Percentiles rank a stretch among this genome's conserved stretches.
Conservation (phyloP, 2,329 filamentous ascomycete species). For the Colletotrichum paranaense region DNA sequence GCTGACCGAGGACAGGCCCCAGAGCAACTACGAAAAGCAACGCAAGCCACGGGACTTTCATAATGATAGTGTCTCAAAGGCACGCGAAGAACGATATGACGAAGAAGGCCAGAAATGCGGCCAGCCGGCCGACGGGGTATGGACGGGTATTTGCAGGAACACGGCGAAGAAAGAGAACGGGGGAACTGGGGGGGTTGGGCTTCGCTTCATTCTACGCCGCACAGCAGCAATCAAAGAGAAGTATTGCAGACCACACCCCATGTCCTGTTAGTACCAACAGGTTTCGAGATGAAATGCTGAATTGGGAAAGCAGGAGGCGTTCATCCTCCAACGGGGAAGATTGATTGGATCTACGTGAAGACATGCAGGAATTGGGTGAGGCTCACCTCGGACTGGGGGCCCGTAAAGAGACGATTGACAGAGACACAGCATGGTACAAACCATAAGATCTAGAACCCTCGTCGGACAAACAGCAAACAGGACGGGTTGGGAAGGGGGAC, state of each 20-base stretch:
- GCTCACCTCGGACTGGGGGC: not conserved
- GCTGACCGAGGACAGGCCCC: not conserved
- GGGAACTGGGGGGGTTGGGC: not conserved
- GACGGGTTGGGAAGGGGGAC: no score
- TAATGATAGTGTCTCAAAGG: not conserved
- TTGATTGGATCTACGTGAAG: not conserved
- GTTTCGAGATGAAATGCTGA: not conserved
- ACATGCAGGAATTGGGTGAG: not conserved
- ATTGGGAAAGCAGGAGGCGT: not conserved
- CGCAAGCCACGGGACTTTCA: not conserved
- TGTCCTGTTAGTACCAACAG: not conserved
- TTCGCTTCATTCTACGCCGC: not conserved
- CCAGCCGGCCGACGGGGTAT: not conserved
- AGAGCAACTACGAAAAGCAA: not conserved
- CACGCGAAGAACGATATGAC: not conserved
- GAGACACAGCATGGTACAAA: not conserved
- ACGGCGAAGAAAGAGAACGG: not conserved
- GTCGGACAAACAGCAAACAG: not conserved
- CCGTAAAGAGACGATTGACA: not conserved
- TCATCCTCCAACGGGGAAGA: not conserved
- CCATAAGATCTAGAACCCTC: not conserved
- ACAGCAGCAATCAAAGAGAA: not conserved
- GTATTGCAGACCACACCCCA: not conserved
- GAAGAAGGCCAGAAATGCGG: constrained; percentile 1
- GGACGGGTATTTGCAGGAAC: constrained; percentile 25